Evolutionary conservation across 257 asterid species (phyloP).

Genomic region (Orobanche coerulescens): DNA sequence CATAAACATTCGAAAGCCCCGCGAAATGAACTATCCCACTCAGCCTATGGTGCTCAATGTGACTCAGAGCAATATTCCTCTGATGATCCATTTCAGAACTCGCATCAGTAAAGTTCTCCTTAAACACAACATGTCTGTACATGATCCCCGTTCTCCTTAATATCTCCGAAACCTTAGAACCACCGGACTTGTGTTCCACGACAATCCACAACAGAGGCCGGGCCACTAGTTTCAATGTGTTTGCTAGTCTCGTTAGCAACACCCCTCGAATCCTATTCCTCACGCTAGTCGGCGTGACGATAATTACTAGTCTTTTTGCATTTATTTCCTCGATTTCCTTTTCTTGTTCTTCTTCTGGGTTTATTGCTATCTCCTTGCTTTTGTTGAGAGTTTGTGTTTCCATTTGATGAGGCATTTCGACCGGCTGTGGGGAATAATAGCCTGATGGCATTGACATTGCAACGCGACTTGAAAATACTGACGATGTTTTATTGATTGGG

Average conservation of each 20-base stretch:
- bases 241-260: conserved; percentile 51
- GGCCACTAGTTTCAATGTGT: conserved; percentile 64
- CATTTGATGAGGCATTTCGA: conserved; percentile 31
- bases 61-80: conserved; percentile 74
- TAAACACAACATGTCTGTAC: conserved; percentile 78
- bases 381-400: conserved; percentile 20
- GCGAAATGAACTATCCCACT: conserved; percentile 92
- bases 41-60: conserved; percentile 79
- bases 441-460: conserved; percentile 20
- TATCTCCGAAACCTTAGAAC: conserved; percentile 52
- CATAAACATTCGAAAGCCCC: conserved; percentile 63
- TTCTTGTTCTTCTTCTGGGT: conserved; percentile 13
- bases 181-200: conserved; percentile 58
- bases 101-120: conserved; percentile 64
- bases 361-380: background rate
- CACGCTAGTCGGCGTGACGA: conserved; percentile 63
- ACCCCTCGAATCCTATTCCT: conserved; percentile 33
- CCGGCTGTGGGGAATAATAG: conserved; percentile 42
- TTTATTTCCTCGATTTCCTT: conserved; percentile 17
- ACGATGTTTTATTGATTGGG: conserved; percentile 48
- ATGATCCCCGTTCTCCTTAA: conserved; percentile 66
- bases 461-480: conserved; percentile 26
- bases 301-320: conserved; percentile 44
- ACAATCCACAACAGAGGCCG: conserved; percentile 81
- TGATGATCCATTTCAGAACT: conserved; percentile 69